Percentiles rank a stretch among this genome's conserved stretches.
These are phyloP conservation scores for Fusarium dlaminii DNA, from an alignment of 2,329 filamentous ascomycete species.

Conservation along the genomic window DNA sequence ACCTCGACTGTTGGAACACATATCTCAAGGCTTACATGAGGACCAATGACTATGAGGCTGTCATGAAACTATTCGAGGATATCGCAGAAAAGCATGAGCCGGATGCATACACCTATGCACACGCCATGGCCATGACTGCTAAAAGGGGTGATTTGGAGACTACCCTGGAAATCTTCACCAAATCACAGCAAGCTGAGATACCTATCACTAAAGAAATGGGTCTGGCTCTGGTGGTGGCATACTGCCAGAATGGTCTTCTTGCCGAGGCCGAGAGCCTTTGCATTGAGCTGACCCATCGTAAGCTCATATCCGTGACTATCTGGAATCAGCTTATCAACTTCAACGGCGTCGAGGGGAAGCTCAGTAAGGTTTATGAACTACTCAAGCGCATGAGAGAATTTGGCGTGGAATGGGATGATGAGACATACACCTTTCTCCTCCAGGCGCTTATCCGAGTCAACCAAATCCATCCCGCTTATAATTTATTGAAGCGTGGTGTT, in stretches of 20 bases:
- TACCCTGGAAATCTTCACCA: conserved; percentile 71
- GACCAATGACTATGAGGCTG: conserved; percentile 72
- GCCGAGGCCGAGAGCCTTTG: conserved; percentile 51
- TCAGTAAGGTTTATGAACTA: conserved; percentile 59
- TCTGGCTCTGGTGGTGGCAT: conserved; percentile 72
- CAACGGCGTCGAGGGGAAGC: conserved; percentile 69
- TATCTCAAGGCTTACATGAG: conserved; percentile 76
- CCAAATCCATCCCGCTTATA: conserved; percentile 60
- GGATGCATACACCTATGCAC: conserved; percentile 73
- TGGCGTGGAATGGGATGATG: conserved; percentile 57
- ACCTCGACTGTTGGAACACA: conserved; percentile 76
- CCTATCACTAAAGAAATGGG: conserved; percentile 66
- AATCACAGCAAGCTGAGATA: conserved; percentile 65
- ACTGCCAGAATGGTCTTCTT: conserved; percentile 58
- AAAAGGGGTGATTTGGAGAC: conserved; percentile 77
- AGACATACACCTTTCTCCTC: conserved; percentile 62
- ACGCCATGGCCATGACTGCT: conserved; percentile 77
- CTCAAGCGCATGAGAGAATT: conserved; percentile 60
- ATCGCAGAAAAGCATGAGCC: conserved; percentile 63
- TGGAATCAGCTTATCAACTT: conserved; percentile 83
- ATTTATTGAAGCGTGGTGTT: conserved; percentile 57
- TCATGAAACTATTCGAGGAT: conserved; percentile 69
- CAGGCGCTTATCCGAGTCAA: conserved; percentile 59
- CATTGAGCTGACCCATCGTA: conserved; percentile 61
- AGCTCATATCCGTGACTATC: conserved; percentile 65